Evolutionary conservation across 371 early-diverging fungal species (phyloP).

Genomic region (Mortierella sp.): DNA sequence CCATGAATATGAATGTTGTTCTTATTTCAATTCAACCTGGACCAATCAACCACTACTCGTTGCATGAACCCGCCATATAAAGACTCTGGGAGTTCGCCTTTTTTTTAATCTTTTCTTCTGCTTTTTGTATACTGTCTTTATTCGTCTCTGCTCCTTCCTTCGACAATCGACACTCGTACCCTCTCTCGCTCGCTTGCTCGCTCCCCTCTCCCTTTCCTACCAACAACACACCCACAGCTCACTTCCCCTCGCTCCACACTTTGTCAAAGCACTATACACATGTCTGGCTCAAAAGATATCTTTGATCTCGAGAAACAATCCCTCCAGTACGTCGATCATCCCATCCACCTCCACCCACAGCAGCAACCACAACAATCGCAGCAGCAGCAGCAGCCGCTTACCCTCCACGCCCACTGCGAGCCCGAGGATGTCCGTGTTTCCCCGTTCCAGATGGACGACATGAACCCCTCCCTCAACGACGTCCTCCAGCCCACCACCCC

Average conservation of each 20-base stretch:
- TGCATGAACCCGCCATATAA: neutral
- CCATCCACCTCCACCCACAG: constrained; percentile 23
- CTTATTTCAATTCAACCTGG: neutral
- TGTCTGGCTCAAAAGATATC: constrained; percentile 42
- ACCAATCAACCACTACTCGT: neutral
- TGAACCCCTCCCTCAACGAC: constrained; percentile 41
- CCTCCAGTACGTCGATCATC: constrained; percentile 44
- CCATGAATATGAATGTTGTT: neutral
- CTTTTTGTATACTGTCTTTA: neutral
- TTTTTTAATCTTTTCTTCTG: neutral
- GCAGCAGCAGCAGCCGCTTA: constrained; percentile 24
- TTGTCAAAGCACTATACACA: constrained; percentile 43
- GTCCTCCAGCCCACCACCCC: constrained; percentile 31
- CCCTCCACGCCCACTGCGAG: constrained; percentile 45
- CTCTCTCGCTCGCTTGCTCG: neutral
- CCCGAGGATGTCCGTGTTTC: constrained; percentile 53
- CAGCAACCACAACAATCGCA: constrained; percentile 22
- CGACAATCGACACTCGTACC: too few relatives aligned
- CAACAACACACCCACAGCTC: neutral
- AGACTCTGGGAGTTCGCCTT: neutral
- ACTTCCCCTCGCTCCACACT: neutral
- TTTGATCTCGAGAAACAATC: constrained; percentile 42
- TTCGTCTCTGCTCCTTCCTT: neutral
- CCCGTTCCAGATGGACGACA: constrained; percentile 54
- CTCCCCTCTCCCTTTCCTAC: neutral